Base-by-base conservation (phyloP, 2,329 filamentous ascomycete genomes). In the Amphichorda felina region DNA sequence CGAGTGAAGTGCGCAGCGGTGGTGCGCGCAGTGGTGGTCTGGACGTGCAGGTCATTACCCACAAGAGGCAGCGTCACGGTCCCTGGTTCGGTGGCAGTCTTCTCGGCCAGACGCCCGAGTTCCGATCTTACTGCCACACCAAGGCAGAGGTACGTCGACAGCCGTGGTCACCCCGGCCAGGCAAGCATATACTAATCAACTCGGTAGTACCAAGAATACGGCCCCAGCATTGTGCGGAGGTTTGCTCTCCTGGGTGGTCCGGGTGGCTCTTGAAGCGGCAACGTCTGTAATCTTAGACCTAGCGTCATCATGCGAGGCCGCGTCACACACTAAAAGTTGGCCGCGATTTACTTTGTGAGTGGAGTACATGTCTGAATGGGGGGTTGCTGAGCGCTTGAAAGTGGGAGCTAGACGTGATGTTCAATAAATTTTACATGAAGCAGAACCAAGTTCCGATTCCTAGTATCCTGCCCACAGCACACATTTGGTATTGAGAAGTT, bases 41-140 rank as follows among this genome's bases (percentile, higher is more conserved):
- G 47, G 93, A 98, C 37, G 91, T 98, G 24, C 87, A 94, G 55
- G 91, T 98, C 47, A 93, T 98, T 47, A 85, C 87, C 32, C 91
- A 98, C 70, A 95, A 94, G 73, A 74, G 91, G 57, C 91, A 98
- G 72, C 73, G 89, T 54, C 89, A 98, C 57, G 91, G 91, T 14
- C 91, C 91, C 22, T 98, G 91, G 91, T 98, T 98, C 56, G 91
- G 91, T 59, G 91, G 91, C 48, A 94, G 86, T 64, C 70, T 98
- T 62, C 69, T 98, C 41, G 93, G 89, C 37, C 89, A 96, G 67
- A 98, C 91, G 6, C 89, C 93, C 4, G 93, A 98, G 61, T 98
- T 98, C 72, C 78, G 86, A 57, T 95, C 87, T 54, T 98, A 96
- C 66, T 98, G 91, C 67, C 93, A 98, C 63, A 98, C 84, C 38